These are phyloP conservation scores for Sugiyamaella americana DNA, from an alignment of 805 yeast species.

Conservation along the genomic window DNA sequence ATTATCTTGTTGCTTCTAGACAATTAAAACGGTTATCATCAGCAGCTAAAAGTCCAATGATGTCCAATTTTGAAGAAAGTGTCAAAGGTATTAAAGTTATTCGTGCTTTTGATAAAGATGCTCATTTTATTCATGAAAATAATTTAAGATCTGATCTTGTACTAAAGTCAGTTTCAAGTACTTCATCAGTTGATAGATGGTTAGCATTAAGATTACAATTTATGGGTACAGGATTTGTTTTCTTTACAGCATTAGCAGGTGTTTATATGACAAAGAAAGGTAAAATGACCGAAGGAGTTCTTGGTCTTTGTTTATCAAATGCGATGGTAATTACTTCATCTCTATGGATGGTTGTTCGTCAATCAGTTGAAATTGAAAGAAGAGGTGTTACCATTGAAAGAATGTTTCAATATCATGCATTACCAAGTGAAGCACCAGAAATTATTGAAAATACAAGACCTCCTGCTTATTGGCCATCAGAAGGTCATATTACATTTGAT, in stretches of 20 bases:
- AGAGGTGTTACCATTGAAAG: constrained; percentile 82
- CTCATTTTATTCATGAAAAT: constrained; percentile 51
- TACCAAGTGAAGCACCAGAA: constrained; percentile 57
- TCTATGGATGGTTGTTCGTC: constrained; percentile 82
- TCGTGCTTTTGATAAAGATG: constrained; percentile 59
- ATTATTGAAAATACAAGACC: constrained; percentile 58
- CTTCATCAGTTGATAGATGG: constrained; percentile 83
- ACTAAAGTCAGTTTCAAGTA: constrained; percentile 75
- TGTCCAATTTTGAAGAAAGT: constrained; percentile 74
- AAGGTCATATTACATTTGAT: constrained; percentile 57
- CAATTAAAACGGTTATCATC: constrained; percentile 70
- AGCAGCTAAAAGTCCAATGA: constrained; percentile 64
- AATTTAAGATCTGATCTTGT: constrained; percentile 50
- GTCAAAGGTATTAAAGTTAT: constrained; percentile 69
- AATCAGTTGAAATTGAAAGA: constrained; percentile 89
- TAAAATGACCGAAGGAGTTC: constrained; percentile 74
- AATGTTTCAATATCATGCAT: constrained; percentile 24
- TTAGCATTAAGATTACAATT: constrained; percentile 81
- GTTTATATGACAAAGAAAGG: constrained; percentile 40
- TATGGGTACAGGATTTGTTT: constrained; percentile 41
- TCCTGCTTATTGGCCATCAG: constrained; percentile 57
- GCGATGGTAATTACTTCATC: constrained; percentile 78
- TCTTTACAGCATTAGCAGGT: constrained; percentile 58
- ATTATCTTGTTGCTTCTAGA: constrained; percentile 60
- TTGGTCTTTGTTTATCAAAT: constrained; percentile 81